Percentiles rank a stretch among this genome's conserved stretches.
Conservation (phyloP, 1,139 yeast genomes). For the Hemisphaericaspora subhashii region DNA sequence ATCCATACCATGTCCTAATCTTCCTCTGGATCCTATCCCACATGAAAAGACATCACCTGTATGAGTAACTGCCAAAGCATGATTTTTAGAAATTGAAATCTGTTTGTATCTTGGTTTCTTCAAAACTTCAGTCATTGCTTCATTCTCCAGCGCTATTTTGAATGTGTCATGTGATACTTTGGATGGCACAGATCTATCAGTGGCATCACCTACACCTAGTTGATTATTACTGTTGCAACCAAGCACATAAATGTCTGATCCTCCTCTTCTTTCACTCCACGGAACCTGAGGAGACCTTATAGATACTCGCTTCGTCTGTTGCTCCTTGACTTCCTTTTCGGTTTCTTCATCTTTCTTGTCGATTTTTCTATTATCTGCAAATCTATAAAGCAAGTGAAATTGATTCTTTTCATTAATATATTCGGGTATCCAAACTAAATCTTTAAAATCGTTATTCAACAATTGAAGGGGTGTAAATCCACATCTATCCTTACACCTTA, state of each 20-base stretch:
- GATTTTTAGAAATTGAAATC: conserved; percentile 62
- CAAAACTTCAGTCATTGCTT: conserved; percentile 17
- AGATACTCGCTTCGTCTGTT: conserved; percentile 8
- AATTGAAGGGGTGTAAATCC: conserved; percentile 66
- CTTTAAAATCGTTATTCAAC: conserved; percentile 43
- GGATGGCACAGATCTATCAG: conserved; percentile 47
- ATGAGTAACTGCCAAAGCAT: conserved; percentile 59
- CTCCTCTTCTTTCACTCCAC: conserved; percentile 48
- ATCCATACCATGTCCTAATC: conserved; percentile 59
- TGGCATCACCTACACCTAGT: conserved; percentile 69
- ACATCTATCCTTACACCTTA: conserved; percentile 65
- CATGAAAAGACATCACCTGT: conserved; percentile 56
- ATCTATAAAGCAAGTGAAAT: conserved; percentile 26
- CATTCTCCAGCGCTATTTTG: conserved; percentile 9
- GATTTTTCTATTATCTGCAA: conserved; percentile 11
- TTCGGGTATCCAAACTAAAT: conserved; percentile 45
- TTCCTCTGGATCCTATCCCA: conserved; percentile 72
- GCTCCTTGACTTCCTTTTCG: conserved; percentile 7
- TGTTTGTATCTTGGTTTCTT: conserved; percentile 44
- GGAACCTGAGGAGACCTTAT: conserved; percentile 20
- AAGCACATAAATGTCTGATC: conserved; percentile 59
- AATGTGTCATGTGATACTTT: conserved; percentile 26
- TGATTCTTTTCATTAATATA: conserved; percentile 37
- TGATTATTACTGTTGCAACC: conserved; percentile 70
- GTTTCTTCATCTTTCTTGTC: conserved; percentile 6